Base-by-base conservation (phyloP, 1,284 basidiomycete genomes). In the Trametes pubescens region DNA sequence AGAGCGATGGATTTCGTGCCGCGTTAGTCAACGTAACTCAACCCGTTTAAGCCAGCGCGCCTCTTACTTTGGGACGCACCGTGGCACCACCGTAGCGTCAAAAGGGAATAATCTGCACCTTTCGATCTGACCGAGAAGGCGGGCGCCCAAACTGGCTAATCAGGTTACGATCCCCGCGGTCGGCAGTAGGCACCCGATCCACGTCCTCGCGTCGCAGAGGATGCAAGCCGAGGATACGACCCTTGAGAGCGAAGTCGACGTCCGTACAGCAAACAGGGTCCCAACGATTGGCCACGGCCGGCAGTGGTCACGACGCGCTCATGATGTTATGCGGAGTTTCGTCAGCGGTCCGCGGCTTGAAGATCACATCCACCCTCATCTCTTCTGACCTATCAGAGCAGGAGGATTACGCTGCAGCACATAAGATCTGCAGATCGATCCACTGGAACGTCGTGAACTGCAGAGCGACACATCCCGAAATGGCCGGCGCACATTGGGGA, bases 351-450 rank as follows among this genome's bases (percentile, higher is more conserved):
- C 29, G 38, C 37, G 35, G 56, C 49, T 56, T 34, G 51, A n/a
- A 48, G 34, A 43, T 38, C 32, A 32, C 49, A 37, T 18, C 24
- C 24, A 18, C 35, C 44, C 46, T 29, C 46, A 40, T 40, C 9
- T 13, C 21, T 37, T 29, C 43, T 29, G 38, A 37, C 67, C 65
- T 66, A 69, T 69, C 65, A 66, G 43, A 63, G 32, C 37, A 6
- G 35, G 38, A n/a, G 56, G 24, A 68, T 68, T 68, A 66, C 38
- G 57, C 35, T 8, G 22, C 7, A 43, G 13, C n/a, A 47, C 29
- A n/a, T 32, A 16, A 9, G 46, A 44, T 57, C 51, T 49, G 35
- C 9, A 65, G 61, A 59, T 64, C 61, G 22, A 29, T 43, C 29
- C 49, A 37, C 40, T 57, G 46, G 9, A 22, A 57, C 59, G 40